These are phyloP conservation scores for Umbilicus rupestris DNA, from an alignment of 164 flowering plant species.

Conservation along the genomic window DNA sequence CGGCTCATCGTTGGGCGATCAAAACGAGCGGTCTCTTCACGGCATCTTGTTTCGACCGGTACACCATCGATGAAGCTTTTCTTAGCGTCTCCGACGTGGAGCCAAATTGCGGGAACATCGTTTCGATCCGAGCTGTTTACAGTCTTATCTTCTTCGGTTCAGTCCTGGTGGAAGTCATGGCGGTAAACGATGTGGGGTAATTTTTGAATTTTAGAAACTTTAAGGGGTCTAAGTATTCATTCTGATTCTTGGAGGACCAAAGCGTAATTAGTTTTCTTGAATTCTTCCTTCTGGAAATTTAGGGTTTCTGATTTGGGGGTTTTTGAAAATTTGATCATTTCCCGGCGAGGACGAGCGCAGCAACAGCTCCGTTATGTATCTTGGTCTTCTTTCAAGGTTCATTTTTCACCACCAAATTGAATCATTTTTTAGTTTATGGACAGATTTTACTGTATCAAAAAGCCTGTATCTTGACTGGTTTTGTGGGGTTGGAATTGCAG, in stretches of 20 bases:
- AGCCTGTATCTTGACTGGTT: too few relatives aligned
- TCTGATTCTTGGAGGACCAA: background rate
- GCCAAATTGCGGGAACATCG: constrained; percentile 84
- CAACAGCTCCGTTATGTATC: constrained; percentile 92
- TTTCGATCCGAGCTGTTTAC: background rate
- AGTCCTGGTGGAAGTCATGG: background rate
- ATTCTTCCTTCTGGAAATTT: background rate
- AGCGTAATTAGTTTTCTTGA: background rate
- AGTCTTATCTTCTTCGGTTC: background rate
- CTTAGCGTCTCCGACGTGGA: constrained; percentile 78
- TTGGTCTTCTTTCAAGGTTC: constrained; percentile 90
- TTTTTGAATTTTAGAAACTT: too few relatives aligned
- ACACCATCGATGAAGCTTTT: constrained; percentile 87
- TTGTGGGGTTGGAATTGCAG: constrained; percentile 26
- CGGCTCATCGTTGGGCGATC: constrained; percentile 93
- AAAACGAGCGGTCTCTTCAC: constrained; percentile 93
- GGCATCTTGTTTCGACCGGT: constrained; percentile 90
- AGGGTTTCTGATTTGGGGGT: background rate
- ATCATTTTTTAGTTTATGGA: background rate
- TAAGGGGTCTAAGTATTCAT: too few relatives aligned
- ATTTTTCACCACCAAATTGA: background rate
- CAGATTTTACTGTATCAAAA: too few relatives aligned
- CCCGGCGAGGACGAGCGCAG: constrained; percentile 45
- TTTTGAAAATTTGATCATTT: background rate
- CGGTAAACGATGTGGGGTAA: background rate